Base-by-base conservation (phyloP, 179 eudicot genomes). In the Patellifolia procumbens region DNA sequence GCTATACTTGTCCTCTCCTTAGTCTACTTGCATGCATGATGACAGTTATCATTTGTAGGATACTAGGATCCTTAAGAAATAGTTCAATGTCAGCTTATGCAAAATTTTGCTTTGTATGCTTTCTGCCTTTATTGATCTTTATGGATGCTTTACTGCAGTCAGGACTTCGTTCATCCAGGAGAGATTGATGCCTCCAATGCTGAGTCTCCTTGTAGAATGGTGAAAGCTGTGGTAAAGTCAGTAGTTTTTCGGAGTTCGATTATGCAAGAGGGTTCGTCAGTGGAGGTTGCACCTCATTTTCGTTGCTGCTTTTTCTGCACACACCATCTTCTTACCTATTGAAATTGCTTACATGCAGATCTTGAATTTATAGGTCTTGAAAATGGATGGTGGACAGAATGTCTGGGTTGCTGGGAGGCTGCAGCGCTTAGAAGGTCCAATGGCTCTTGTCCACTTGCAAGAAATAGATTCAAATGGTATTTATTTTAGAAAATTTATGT, bases 211-310 rank as follows among this genome's bases (percentile, higher is more conserved):
- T 35, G 39, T 80, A 59, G 48, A 39, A 73, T 26, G 43, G 45
- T 63, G 74, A 31, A 69, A 62, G 76, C 72, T 20, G 43, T 55
- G 55, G 60, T 74, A 32, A 84, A 81, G 60, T 74, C 68, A 26
- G 68, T 76, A 16, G 24, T 69, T 26, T 74, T 77, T 51, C 79
- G 79, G 22, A 65, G 72, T 78, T 79, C 83, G 16, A 43, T 43
- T 77, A 62, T 82, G 76, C 79, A 63, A 60, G 78, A 84, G 81
- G 86, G 87, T 37, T 82, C 86, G 46, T 73, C 71, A n/a, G 87
- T 84, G 74, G 89, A 88, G 91, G 91, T 88, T 63, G 73, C 51
- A 42, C 80, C 49, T 16, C 58, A 39, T 45, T 32, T 42, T 34
- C 8, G 3, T 62, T 56, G 37, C 58, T 66, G 15, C 11, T 55